phyloP scores from a whole-genome alignment of 371 early-diverging fungal genomes.

The Actinomortierella ambigua region DNA sequence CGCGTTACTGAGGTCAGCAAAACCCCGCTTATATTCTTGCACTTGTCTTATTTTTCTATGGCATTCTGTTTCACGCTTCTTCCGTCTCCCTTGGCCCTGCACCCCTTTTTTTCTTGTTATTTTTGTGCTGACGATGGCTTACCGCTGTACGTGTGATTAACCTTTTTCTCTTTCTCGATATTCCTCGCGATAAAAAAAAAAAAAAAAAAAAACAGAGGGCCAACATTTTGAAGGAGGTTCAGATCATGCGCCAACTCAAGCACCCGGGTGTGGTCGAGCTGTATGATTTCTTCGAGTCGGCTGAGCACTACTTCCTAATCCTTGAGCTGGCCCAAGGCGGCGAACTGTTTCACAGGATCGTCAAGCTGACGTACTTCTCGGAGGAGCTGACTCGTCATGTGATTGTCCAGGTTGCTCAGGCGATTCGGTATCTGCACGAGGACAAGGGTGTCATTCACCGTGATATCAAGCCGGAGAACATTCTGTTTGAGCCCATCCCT shows the following conservation, averaged over 20 bases:
- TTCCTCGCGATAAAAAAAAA: too few species aligned
- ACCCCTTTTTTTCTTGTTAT: neutral
- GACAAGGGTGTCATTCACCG: constrained; percentile 87
- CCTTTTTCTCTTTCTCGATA: constrained; percentile 9
- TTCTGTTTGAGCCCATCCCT: constrained; percentile 79
- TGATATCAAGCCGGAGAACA: constrained; percentile 98
- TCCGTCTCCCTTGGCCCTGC: constrained; percentile 8
- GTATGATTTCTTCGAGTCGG: constrained; percentile 65
- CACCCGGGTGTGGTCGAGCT: constrained; percentile 83
- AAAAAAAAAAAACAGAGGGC: constrained; percentile 65
- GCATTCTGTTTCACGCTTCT: neutral
- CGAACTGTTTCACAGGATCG: constrained; percentile 86
- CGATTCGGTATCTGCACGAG: constrained; percentile 87
- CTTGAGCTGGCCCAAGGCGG: constrained; percentile 87
- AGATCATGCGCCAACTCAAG: constrained; percentile 82
- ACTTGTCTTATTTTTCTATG: neutral
- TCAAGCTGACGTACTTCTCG: constrained; percentile 78
- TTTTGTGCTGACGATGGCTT: neutral
- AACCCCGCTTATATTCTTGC: neutral
- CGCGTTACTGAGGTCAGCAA: constrained; percentile 53
- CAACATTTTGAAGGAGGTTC: constrained; percentile 84
- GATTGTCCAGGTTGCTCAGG: constrained; percentile 88
- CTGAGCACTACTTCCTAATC: constrained; percentile 76
- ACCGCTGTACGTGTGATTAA: constrained; percentile 1
- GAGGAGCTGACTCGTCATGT: constrained; percentile 80